Conservation (phyloP, 345 rosid genomes). For the Lumnitzera littorea region DNA sequence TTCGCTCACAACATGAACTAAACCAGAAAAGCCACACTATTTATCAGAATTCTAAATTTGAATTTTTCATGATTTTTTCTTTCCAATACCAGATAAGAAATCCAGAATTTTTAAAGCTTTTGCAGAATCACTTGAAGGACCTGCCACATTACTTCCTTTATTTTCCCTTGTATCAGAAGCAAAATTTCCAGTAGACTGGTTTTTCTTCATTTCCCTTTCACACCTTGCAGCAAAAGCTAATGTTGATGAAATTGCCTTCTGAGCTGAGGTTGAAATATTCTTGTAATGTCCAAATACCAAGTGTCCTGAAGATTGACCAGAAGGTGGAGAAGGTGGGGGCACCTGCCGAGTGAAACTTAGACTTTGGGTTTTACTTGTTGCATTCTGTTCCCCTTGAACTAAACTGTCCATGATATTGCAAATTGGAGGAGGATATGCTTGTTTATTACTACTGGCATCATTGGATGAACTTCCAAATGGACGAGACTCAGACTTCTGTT, state of each 20-base stretch:
- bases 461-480: conserved; percentile 11
- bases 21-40: no score
- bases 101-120: conserved; percentile 44
- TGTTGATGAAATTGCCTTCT: conserved; percentile 45
- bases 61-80: conserved; percentile 5
- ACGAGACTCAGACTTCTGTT: conserved; percentile 2
- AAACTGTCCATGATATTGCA: conserved; percentile 9
- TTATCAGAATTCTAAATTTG: no score
- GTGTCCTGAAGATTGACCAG: conserved; percentile 23
- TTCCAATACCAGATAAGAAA: conserved; percentile 42
- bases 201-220: conserved; percentile 35
- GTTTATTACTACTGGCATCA: conserved; percentile 5
- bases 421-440: conserved; percentile 14
- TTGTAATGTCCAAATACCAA: conserved; percentile 11
- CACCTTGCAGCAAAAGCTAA: conserved; percentile 54
- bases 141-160: conserved; percentile 12
- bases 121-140: conserved; percentile 24
- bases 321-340: conserved; percentile 15
- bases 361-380: conserved; percentile 10
- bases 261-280: conserved; percentile 32
- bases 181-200: conserved; percentile 12
- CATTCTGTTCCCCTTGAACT: conserved; percentile 15
- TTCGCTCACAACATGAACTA: no score
- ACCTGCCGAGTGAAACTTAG: conserved; percentile 13
- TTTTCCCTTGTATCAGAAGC: conserved; percentile 10